phyloP scores from a whole-genome alignment of 352 stramenopile species.

The Phytophthora idaei region DNA sequence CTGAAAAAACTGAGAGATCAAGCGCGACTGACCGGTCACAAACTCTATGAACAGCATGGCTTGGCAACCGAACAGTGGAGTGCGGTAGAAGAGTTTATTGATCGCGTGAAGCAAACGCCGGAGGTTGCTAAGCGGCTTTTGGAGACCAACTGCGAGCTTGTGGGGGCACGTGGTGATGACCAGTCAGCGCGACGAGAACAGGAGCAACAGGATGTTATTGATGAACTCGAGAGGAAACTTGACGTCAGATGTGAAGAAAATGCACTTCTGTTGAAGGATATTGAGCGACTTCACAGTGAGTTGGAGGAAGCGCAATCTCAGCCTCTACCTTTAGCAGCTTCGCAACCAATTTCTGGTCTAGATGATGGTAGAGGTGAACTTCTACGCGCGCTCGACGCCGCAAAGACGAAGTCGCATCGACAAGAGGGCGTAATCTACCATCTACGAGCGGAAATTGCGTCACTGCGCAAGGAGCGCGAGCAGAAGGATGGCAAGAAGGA shows the following conservation, averaged over 20 bases:
- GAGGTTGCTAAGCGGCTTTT: slow-evolving; percentile 58
- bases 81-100: slow-evolving; percentile 72
- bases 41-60: slow-evolving; percentile 62
- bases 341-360: slow-evolving; percentile 4
- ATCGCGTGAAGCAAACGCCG: slow-evolving; percentile 60
- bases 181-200: slow-evolving; percentile 2
- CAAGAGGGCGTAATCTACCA: slow-evolving; percentile 36
- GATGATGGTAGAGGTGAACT: slow-evolving; percentile 27
- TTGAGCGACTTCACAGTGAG: slow-evolving; percentile 41
- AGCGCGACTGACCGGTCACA: slow-evolving; percentile 47
- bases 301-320: slow-evolving; percentile 29
- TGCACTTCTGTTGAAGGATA: slow-evolving; percentile 38
- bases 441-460: slow-evolving; percentile 33
- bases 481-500: slow-evolving; percentile 22
- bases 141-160: slow-evolving; percentile 4
- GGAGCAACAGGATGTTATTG: slow-evolving; percentile 13
- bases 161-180: slow-evolving; percentile 6
- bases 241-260: slow-evolving; percentile 37
- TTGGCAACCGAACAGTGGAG: slow-evolving; percentile 62
- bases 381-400: slow-evolving; percentile 23
- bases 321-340: not conserved
- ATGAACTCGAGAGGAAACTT: slow-evolving; percentile 30
- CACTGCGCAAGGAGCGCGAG: slow-evolving; percentile 30
- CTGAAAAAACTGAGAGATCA: slow-evolving; percentile 67
- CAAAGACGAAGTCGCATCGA: slow-evolving; percentile 32